phyloP scores from a whole-genome alignment of 495 filamentous ascomycete species.

The Jackrogersella minutella region DNA sequence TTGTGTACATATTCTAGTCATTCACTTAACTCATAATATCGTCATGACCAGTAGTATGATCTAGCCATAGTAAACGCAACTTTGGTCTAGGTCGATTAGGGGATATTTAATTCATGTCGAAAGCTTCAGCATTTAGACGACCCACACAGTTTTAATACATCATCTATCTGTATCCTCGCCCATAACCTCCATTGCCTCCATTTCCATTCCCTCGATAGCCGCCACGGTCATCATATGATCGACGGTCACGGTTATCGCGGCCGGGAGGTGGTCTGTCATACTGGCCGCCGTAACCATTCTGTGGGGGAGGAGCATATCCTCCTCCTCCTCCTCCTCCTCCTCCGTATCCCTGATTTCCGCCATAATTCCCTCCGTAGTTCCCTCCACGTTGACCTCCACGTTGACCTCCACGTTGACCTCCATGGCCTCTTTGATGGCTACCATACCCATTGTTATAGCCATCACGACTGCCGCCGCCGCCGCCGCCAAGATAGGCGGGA shows the following conservation, averaged over 20 bases:
- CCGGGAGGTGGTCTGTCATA: conserved; percentile 30
- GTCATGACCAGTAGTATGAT: not conserved
- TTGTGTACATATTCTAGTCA: not conserved
- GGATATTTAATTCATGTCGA: not conserved
- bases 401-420: conserved; percentile 32
- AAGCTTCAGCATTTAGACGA: not conserved
- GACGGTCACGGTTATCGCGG: conserved; percentile 28
- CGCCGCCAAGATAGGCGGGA: conserved; percentile 41
- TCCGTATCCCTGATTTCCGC: conserved; percentile 31
- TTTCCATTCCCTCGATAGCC: conserved; percentile 31
- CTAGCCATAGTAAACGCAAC: not conserved
- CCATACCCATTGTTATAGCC: conserved; percentile 34
- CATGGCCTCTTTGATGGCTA: conserved; percentile 28
- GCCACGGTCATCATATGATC: conserved; percentile 35
- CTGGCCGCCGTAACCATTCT: conserved; percentile 30
- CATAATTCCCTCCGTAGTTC: conserved; percentile 26
- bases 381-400: conserved; percentile 33
- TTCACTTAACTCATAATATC: not conserved
- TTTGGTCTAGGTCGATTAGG: not conserved
- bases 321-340: too few species aligned
- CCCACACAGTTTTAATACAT: not conserved
- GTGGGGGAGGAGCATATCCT: conserved; percentile 27
- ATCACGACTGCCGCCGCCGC: conserved; percentile 39
- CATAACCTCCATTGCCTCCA: not conserved
- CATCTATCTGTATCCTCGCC: conserved; percentile 8